Base-by-base conservation (phyloP, 352 stramenopile genomes). In the Phytophthora podocarpi region DNA sequence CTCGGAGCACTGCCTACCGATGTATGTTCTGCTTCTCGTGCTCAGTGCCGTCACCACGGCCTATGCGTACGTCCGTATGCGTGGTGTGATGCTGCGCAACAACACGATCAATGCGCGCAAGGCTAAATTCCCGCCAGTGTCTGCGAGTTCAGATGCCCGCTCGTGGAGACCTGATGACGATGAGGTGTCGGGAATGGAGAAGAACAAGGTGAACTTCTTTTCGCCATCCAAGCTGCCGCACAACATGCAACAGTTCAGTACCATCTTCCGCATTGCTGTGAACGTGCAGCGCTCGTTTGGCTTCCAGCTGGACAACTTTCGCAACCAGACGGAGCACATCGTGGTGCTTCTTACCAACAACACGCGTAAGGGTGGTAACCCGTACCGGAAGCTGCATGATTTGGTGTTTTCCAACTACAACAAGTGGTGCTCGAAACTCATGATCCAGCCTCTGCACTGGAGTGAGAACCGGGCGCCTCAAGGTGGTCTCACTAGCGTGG, bases 251-350 rank as follows among this genome's bases (percentile, higher is more conserved):
- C 87, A 90, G 49, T 96, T 90, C 42, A 84, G 75, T 7, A 72
- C 82, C 31, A 92, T 96, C 32, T 93, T 93, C 59, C 80, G 78
- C 21, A 87, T 93, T 23, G 87, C 87, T 18, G 80, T 89, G 53
- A 93, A 93, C 30, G 87, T 96, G n/a, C 84, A 93, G 50, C 84
- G 82, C 13, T 88, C 81, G 34, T 96, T 90, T 55, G 87, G 87
- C 0, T 96, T 96, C 53, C 87, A 96, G 45, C 50, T 78, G n/a
- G 79, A 85, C 54, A 96, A 86, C 59, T 94, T 97, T 49, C 85
- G 89, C 16, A 99, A 99, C 68, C 97, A 99, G 70, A 97, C 96
- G 0, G 97, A 99, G 76, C 97, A 99, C 66, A 86, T 99, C 9
- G 82, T 99, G 20, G 90, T 98, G 42, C 74, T 99, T 9, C 67